A percentile compares a stretch with the other conserved stretches of the same genome.
Evolutionary conservation across 108 stramenopile species (phyloP).

Genomic region (Pseudonitzschia multiseries): DNA sequence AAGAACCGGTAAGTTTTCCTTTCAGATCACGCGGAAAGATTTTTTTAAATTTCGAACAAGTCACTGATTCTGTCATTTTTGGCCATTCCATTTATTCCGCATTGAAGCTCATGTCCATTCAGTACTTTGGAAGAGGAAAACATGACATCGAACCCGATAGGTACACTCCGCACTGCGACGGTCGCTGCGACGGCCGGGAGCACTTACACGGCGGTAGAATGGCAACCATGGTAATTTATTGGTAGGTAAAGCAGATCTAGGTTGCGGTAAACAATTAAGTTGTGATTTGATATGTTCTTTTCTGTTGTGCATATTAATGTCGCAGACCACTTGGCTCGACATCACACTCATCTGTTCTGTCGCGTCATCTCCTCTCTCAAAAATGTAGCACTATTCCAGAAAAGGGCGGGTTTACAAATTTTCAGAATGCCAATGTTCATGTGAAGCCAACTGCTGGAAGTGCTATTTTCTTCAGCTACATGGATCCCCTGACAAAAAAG

Average conservation of each 20-base stretch:
- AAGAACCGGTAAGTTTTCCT: slow-evolving; percentile 50
- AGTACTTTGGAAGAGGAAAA: slow-evolving; percentile 75
- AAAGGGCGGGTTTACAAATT: slow-evolving; percentile 89
- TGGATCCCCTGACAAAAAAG: slow-evolving; percentile 60
- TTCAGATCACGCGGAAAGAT: not conserved
- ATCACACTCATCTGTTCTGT: not conserved
- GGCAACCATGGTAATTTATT: slow-evolving; percentile 96
- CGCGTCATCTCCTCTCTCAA: slow-evolving; percentile 52
- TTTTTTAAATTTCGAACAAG: too few species aligned
- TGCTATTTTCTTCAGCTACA: slow-evolving; percentile 87
- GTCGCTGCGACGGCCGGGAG: slow-evolving; percentile 63
- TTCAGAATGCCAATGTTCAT: slow-evolving; percentile 83
- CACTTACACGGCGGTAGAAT: slow-evolving; percentile 75
- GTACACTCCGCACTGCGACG: slow-evolving; percentile 92
- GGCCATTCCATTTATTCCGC: not conserved
- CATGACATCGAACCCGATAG: slow-evolving; percentile 77
- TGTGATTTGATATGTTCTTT: too few species aligned
- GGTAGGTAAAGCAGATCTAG: slow-evolving; percentile 24
- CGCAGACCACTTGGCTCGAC: not conserved
- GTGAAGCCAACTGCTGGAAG: slow-evolving; percentile 70
- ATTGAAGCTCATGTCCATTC: slow-evolving; percentile 64
- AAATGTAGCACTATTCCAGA: slow-evolving; percentile 33
- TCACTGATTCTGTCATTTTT: not conserved
- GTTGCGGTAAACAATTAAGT: not conserved
- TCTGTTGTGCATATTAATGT: not conserved